These are phyloP conservation scores for Crithidia bombi DNA, from an alignment of 208 protist genomes.

Conservation along the genomic window DNA sequence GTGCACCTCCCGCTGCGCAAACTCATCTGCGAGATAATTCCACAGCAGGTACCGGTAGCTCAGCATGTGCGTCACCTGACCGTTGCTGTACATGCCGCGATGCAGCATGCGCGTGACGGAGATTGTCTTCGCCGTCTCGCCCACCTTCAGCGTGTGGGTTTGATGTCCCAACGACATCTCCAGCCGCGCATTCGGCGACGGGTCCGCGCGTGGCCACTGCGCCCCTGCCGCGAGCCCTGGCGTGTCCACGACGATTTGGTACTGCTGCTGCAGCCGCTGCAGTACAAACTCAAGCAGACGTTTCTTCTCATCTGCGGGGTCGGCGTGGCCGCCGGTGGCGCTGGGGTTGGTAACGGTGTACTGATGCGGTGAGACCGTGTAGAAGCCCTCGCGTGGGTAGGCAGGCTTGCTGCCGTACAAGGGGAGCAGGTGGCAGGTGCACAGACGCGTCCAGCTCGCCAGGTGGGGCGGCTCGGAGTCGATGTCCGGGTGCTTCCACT, in stretches of 20 bases:
- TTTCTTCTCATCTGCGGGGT: constrained; percentile 29
- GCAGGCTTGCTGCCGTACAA: constrained; percentile 76
- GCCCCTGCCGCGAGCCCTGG: constrained; percentile 30
- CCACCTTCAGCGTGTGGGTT: constrained; percentile 79
- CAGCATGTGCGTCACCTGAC: constrained; percentile 67
- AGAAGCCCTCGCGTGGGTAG: constrained; percentile 83
- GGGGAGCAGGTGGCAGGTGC: constrained; percentile 71
- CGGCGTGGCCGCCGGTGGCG: constrained; percentile 10
- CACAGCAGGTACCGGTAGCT: constrained; percentile 74
- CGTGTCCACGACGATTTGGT: constrained; percentile 83
- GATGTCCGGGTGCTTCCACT: constrained; percentile 68
- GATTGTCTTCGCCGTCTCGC: constrained; percentile 72
- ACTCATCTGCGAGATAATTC: constrained; percentile 73
- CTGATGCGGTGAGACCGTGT: constrained; percentile 72
- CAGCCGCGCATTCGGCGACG: constrained; percentile 62
- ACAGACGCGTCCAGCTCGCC: constrained; percentile 71
- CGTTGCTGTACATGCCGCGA: constrained; percentile 84
- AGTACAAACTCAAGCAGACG: constrained; percentile 79
- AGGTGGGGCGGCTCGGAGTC: constrained; percentile 33
- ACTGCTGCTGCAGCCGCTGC: constrained; percentile 85
- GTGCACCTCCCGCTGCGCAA: constrained; percentile 54
- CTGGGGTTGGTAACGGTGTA: constrained; percentile 59
- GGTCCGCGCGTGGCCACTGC: constrained; percentile 48
- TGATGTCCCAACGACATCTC: constrained; percentile 88
- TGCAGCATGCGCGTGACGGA: constrained; percentile 82